Evolutionary conservation across 169 alveolate genomes (phyloP), one percentile per base, ranked within the genome.

Genomic region (Plasmodium knowlesi): DNA sequence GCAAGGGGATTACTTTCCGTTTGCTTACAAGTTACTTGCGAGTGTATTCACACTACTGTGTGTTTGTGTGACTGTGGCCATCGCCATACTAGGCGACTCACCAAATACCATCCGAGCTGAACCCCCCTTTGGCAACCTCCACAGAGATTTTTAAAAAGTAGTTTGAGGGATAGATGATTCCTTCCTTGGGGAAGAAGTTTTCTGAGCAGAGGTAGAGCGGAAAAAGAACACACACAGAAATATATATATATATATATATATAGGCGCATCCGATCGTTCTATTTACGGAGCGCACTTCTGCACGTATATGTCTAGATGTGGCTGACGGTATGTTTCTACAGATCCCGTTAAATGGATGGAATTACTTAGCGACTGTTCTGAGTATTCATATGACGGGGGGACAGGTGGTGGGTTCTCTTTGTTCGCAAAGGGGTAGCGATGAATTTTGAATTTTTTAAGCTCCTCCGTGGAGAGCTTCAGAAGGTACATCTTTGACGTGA

Each of bases 311-410:
- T 14, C 28, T 8, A 14, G 12, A 61, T 3, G 2, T 61, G 74
- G 2, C 74, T 61, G 37, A 0, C 5, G 14, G 32, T 3, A 61
- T 10, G 30, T 57, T 25, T 57, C 32, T 16, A 10, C 19, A 41
- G 14, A 2, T 12, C 54, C 2, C n/a, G n/a, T 12, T 43, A 43
- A 43, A 43, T 6, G n/a, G n/a, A 78, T 22, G 12, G 43, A 80
- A n/a, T 70, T 19, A 84, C 93, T 84, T 84, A 84, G 53, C 32
- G 93, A 84, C 30, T 84, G 54, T 39, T 84, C 93, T 9, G 93
- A 71, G 53, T 73, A 84, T 71, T 84, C 93, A 32, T 84, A 84
- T 73, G 50, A 43, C 25, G 74, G 73, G 37, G 93, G 85, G 34
- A 84, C 79, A 19, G 2, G 61, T 39, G 37, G 53, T 4, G 83